Evolutionary conservation across 371 early-diverging fungal genomes (phyloP).

Genomic region (Rhizopus microsporus): DNA sequence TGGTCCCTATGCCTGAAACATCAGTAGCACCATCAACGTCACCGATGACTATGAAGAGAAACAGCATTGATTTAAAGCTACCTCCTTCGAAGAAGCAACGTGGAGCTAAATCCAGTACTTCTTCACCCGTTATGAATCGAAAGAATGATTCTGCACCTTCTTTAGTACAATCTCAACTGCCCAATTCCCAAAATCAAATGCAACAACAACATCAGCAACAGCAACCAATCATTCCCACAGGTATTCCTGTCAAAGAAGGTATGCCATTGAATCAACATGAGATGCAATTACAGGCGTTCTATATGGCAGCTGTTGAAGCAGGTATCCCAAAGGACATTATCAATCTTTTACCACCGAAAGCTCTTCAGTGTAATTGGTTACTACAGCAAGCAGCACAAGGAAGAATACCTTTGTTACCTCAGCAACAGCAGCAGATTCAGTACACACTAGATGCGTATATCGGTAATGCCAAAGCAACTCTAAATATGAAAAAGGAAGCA

Average conservation of each 20-base stretch:
- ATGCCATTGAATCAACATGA: slow-evolving; percentile 29
- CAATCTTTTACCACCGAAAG: slow-evolving; percentile 30
- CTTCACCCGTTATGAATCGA: slow-evolving; percentile 16
- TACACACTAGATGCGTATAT: slow-evolving; percentile 26
- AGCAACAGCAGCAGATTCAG: slow-evolving; percentile 33
- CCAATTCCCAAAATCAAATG: slow-evolving; percentile 19
- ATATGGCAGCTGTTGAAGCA: slow-evolving; percentile 34
- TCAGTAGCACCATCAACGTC: slow-evolving; percentile 16
- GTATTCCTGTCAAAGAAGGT: slow-evolving; percentile 22
- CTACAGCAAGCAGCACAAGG: slow-evolving; percentile 36
- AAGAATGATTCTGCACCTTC: slow-evolving; percentile 9
- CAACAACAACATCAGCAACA: slow-evolving; percentile 8
- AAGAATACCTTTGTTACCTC: slow-evolving; percentile 21
- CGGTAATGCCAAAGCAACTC: slow-evolving; percentile 20
- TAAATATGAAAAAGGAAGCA: slow-evolving; percentile 5
- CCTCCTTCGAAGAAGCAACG: slow-evolving; percentile 45
- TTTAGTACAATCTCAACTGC: slow-evolving; percentile 18
- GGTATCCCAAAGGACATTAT: slow-evolving; percentile 41
- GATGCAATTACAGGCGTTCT: slow-evolving; percentile 27
- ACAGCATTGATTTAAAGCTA: slow-evolving; percentile 45
- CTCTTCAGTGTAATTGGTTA: slow-evolving; percentile 36
- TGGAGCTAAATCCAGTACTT: slow-evolving; percentile 18
- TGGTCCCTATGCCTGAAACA: not conserved
- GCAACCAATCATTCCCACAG: not conserved
- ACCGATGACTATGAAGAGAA: slow-evolving; percentile 34